Evolutionary conservation across 1,284 basidiomycete genomes (phyloP), one percentile per base, ranked within the genome.

Genomic region (Marasmius sp.): DNA sequence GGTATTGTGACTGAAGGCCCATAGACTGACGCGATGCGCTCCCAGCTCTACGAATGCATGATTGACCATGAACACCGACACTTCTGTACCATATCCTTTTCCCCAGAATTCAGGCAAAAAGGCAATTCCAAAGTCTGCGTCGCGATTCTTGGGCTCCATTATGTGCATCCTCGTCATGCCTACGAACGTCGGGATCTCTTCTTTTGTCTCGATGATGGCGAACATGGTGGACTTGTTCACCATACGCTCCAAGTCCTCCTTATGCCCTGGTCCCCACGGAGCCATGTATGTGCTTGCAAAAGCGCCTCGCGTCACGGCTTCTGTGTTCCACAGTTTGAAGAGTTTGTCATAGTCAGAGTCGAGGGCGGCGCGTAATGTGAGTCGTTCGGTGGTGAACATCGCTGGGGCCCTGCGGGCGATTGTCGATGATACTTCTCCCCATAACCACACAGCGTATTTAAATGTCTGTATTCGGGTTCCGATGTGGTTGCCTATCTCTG

Each of bases 51-150:
- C 50, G 27, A 79, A 79, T 52, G 70, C 65, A 60, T 76, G 66
- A 6, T 75, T 75, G 38, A 77, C 56, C 27, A 77, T 61, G 41
- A 70, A 75, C 61, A 60, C 50, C 56, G 70, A 69, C 56, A 61
- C 71, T 56, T 79, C 77, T 22, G 65, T 74, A 5, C 75, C 77
- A 57, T 72, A 76, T 0, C 77, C 77, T 12, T 67, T 66, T 9
- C 67, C 64, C 73, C 77, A 75, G 52, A 70, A 75, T 59, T 57
- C 36, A 1, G 72, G 72, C 10, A 54, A 41, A 11, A 78, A 65
- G 38, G 67, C 74, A 45, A 78, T 68, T 3, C 71, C 74, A 27
- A 73, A 69, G 49, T 64, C 63, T 38, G 68, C 75, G n/a, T 77
- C 72, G 16, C 71, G 68, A 43, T 74, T 69, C 60, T 61, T 66